Evolutionary conservation across 768 basidiomycete species (phyloP).

Genomic region (Pleurotus pulmonarius): DNA sequence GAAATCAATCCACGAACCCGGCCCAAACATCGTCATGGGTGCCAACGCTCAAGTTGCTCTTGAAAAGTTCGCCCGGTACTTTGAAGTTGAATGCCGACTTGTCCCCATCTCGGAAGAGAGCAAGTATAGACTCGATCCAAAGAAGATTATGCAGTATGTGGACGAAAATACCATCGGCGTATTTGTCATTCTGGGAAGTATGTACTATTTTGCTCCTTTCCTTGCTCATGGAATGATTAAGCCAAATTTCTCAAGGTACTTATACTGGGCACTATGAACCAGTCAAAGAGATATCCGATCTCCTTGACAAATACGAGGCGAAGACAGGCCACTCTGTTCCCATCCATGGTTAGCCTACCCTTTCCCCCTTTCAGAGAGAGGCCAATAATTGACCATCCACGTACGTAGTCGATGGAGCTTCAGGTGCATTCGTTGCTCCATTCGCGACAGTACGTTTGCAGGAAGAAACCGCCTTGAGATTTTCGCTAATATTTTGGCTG

Average conservation of each 20-base stretch:
- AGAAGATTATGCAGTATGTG: conserved; percentile 59
- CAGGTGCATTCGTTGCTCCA: conserved; percentile 65
- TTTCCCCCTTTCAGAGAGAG: conserved; percentile 32
- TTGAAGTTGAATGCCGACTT: conserved; percentile 61
- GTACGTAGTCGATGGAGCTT: conserved; percentile 53
- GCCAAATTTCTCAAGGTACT: conserved; percentile 28
- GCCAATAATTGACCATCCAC: conserved; percentile 37
- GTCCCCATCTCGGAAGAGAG: conserved; percentile 49
- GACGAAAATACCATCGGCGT: conserved; percentile 77
- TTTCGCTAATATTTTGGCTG: conserved; percentile 33
- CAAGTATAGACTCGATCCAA: conserved; percentile 53
- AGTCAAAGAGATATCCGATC: conserved; percentile 79
- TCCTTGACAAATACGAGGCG: conserved; percentile 62
- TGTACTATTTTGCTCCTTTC: conserved; percentile 9
- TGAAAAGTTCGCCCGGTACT: conserved; percentile 71
- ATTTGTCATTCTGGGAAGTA: conserved; percentile 48
- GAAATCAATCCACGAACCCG: conserved; percentile 74
- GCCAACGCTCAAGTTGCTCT: conserved; percentile 73
- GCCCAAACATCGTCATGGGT: conserved; percentile 65
- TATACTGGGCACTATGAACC: conserved; percentile 77
- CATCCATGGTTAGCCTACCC: conserved; percentile 59
- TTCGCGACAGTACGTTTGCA: conserved; percentile 38
- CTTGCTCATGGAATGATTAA: conserved; percentile 40
- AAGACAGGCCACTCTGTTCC: conserved; percentile 58
- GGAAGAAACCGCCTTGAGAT: background rate